These are phyloP conservation scores for Leucocoprinus leucothites DNA, from an alignment of 768 basidiomycete genomes.

Conservation along the genomic window DNA sequence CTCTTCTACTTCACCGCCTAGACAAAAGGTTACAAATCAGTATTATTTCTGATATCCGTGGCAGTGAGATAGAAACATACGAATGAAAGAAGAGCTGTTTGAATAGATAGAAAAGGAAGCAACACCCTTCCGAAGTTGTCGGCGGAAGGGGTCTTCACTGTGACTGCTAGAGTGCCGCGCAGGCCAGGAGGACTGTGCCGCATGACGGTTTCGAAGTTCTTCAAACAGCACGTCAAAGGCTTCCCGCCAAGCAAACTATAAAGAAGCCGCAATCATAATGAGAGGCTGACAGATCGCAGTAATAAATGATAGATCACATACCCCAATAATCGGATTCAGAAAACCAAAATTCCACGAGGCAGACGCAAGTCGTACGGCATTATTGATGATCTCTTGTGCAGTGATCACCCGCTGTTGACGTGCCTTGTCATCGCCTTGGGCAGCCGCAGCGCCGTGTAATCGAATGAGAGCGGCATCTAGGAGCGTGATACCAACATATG, in stretches of 20 bases:
- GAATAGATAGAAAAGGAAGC: slow-evolving; percentile 5
- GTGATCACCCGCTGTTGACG: neutral
- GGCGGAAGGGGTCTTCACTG: slow-evolving; percentile 1
- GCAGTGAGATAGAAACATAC: neutral
- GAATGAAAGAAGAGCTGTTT: neutral
- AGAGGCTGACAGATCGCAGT: neutral
- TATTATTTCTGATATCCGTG: neutral
- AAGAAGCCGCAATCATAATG: neutral
- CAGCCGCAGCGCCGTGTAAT: neutral
- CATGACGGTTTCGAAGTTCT: neutral
- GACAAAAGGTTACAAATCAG: too few relatives aligned
- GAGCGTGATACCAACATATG: slow-evolving; percentile 2
- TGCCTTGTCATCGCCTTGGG: slow-evolving; percentile 5
- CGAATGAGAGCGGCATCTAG: slow-evolving; percentile 5
- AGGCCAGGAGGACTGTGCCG: neutral
- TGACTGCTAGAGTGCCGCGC: neutral
- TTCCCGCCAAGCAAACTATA: slow-evolving; percentile 11
- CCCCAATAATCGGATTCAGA: slow-evolving; percentile 10
- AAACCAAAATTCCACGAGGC: slow-evolving; percentile 8
- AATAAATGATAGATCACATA: neutral
- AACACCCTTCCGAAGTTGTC: slow-evolving; percentile 6
- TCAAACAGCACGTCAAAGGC: slow-evolving; percentile 9
- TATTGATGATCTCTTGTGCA: slow-evolving; percentile 10
- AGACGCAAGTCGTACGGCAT: neutral
- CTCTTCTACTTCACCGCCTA: slow-evolving; percentile 3